phyloP scores from a whole-genome alignment of 805 yeast genomes.

The Candida patagonica region DNA sequence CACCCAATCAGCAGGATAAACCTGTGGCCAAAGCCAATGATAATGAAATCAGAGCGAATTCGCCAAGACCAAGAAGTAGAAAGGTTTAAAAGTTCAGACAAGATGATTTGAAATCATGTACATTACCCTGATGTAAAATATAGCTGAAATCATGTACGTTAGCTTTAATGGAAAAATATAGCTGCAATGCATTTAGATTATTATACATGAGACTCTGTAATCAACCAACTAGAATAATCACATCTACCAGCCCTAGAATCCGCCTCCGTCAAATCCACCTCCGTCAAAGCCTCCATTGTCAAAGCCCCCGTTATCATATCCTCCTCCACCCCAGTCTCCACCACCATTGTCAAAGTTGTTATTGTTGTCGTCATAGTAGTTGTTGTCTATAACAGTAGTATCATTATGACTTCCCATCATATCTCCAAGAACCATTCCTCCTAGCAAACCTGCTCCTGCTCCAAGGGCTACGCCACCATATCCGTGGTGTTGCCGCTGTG shows the following conservation, averaged over 20 bases:
- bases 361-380: constrained; percentile 28
- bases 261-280: constrained; percentile 13
- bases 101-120: too few species aligned
- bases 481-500: constrained; percentile 27
- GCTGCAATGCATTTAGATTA: too few species aligned
- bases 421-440: constrained; percentile 46
- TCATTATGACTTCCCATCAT: constrained; percentile 30
- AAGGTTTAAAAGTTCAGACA: too few species aligned
- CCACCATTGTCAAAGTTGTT: too few species aligned
- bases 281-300: constrained; percentile 24
- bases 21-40: too few species aligned
- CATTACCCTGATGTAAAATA: too few species aligned
- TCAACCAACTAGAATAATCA: not conserved
- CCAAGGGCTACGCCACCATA: constrained; percentile 39
- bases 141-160: too few species aligned
- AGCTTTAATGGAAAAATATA: too few species aligned
- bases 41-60: too few species aligned
- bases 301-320: constrained; percentile 31
- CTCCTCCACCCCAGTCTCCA: constrained; percentile 19
- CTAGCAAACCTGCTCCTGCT: constrained; percentile 52
- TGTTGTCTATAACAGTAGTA: constrained; percentile 30
- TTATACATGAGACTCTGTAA: not conserved
- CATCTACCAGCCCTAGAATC: constrained; percentile 9
- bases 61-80: too few species aligned
- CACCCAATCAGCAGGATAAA: too few species aligned